Evolutionary conservation across 352 stramenopile species (phyloP), one percentile per base, ranked within the genome.

Genomic region (Pythium graminicola): DNA sequence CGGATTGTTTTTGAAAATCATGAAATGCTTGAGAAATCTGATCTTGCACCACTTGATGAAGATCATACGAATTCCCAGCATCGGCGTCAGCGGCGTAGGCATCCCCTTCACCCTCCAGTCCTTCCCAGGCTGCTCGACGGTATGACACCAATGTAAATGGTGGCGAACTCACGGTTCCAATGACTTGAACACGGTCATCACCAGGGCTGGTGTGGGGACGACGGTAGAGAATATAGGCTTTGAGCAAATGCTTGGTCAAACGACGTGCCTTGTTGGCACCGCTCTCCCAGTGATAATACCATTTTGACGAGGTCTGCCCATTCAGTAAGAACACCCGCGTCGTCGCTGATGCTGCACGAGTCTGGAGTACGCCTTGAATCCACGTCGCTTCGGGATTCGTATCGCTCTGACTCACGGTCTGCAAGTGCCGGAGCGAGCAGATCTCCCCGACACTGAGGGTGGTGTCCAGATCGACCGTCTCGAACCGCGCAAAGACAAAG

Each of bases 141-240:
- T 78, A 72, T 11, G 69, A 78, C 6, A 74, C 67, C 4, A 78
- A 45, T 3, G 69, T 78, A 39, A 78, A 78, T 8, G 60, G 44
- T 4, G 69, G 69, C 29, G 69, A 78, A 10, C 43, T 57, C 31
- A 78, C 69, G 9, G 69, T 54, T 7, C 60, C 60, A 5, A 78
- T 50, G 20, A 78, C 43, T 43, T 70, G 53, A 7, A 78, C 26
- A 0, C 26, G 28, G 24, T 42, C 54, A 16, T 50, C 36, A 17
- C n/a, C 44, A 23, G 40, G 38, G 20, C 17, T 20, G 19, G 19
- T 9, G 38, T 50, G 11, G 29, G 43, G 46, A 17, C 32, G 22
- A 23, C 49, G 46, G 19, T 60, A 49, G 4, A 64, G 4, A 28
- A 64, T 60, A 23, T 64, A 64, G 26, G 57, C 57, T 28, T 50